Evolutionary conservation across 345 rosid species (phyloP).

Genomic region (Linum lewisii): DNA sequence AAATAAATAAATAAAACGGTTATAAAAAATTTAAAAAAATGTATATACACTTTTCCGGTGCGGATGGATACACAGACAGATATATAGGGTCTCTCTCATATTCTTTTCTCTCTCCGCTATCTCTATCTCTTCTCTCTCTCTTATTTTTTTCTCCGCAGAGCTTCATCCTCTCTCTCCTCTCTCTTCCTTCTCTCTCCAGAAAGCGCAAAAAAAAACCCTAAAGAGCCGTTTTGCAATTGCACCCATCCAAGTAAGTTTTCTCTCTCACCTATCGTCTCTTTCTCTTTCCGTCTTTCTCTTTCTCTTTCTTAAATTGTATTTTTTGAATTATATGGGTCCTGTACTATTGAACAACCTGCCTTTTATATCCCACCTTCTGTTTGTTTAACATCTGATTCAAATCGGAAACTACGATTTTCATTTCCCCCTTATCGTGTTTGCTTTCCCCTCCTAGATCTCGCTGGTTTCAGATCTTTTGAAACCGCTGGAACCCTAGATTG

Average conservation of each 20-base stretch:
- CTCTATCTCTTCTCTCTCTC: constrained; percentile 25
- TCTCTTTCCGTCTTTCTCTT: constrained; percentile 25
- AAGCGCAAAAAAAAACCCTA: constrained; percentile 76
- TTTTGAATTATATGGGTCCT: constrained; percentile 48
- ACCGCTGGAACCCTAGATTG: constrained; percentile 15
- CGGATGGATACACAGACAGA: not conserved
- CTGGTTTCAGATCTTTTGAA: constrained; percentile 9
- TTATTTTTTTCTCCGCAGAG: constrained; percentile 30
- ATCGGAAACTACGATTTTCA: constrained; percentile 1
- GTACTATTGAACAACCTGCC: constrained; percentile 26
- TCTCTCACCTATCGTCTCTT: constrained; percentile 43
- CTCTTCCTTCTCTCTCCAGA: constrained; percentile 62
- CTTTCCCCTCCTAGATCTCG: constrained; percentile 30
- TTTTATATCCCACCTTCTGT: constrained; percentile 8
- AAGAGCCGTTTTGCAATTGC: constrained; percentile 50
- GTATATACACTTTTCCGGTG: not conserved
- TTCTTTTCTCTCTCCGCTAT: constrained; percentile 9
- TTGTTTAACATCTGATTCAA: not conserved
- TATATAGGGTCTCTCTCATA: constrained; percentile 25
- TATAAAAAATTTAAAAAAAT: too few species aligned
- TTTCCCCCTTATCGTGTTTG: not conserved
- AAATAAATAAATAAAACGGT: too few species aligned
- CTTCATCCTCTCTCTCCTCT: constrained; percentile 28
- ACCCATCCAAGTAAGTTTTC: constrained; percentile 79
- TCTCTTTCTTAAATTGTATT: constrained; percentile 31